Evolutionary conservation across 768 basidiomycete species (phyloP).

Genomic region (Tulasnella sp.): DNA sequence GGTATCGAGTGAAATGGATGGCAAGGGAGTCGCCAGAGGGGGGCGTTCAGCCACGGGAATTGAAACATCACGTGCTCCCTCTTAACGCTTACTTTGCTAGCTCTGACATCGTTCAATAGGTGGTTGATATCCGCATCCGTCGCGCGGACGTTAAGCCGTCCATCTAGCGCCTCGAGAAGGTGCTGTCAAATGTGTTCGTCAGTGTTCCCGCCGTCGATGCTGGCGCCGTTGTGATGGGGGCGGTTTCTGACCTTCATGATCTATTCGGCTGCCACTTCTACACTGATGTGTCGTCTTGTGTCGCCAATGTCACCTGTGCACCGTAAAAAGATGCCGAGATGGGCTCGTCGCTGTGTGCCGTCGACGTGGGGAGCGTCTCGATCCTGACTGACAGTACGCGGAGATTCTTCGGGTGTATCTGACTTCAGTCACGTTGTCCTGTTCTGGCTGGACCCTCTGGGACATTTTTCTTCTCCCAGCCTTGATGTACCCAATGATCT

Average conservation of each 20-base stretch:
- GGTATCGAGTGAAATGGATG: conserved; percentile 30
- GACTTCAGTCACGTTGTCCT: no score
- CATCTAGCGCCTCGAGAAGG: conserved; percentile 77
- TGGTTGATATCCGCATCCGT: conserved; percentile 66
- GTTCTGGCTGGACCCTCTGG: no score
- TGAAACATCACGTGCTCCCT: conserved; percentile 17
- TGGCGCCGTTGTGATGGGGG: conserved; percentile 1
- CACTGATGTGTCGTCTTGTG: neutral
- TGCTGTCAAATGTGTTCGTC: conserved; percentile 40
- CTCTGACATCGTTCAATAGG: conserved; percentile 75
- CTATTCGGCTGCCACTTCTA: neutral
- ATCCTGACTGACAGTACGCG: no score
- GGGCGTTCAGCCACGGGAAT: conserved; percentile 9
- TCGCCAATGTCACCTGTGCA: neutral
- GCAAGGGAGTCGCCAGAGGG: conserved; percentile 19
- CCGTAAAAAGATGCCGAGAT: neutral
- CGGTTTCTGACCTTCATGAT: neutral
- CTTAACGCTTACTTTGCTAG: conserved; percentile 59
- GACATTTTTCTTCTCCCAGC: no score
- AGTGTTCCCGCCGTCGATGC: neutral
- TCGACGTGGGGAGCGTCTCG: conserved; percentile 3
- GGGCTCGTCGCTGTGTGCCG: neutral
- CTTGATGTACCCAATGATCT: no score
- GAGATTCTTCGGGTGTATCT: no score
- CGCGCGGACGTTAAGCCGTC: conserved; percentile 49